Percentiles rank a stretch among this genome's conserved stretches.
phyloP scores from a whole-genome alignment of 768 basidiomycete genomes.

The Megacollybia marginata region DNA sequence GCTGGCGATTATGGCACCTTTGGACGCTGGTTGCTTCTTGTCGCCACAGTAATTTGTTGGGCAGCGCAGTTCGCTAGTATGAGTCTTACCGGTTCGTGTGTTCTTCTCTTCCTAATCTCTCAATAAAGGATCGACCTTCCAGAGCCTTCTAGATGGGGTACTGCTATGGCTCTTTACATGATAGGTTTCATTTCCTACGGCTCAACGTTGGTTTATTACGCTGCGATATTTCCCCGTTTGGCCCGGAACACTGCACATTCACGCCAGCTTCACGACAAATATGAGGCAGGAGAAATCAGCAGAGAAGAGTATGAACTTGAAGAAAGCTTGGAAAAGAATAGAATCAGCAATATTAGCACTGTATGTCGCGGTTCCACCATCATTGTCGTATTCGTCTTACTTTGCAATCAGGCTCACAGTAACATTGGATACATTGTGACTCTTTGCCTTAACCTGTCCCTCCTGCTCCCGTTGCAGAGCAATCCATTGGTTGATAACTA shows the following conservation, averaged over 20 bases:
- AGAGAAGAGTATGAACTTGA: conserved; percentile 63
- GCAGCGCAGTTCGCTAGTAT: conserved; percentile 73
- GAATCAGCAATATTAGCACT: conserved; percentile 79
- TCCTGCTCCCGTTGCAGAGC: conserved; percentile 54
- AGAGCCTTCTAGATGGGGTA: conserved; percentile 67
- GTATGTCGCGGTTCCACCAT: conserved; percentile 27
- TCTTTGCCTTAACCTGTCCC: conserved; percentile 57
- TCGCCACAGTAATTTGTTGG: conserved; percentile 72
- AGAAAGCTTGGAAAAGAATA: conserved; percentile 77
- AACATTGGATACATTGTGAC: conserved; percentile 69
- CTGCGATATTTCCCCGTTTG: conserved; percentile 71
- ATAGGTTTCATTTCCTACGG: conserved; percentile 74
- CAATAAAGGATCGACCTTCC: conserved; percentile 1
- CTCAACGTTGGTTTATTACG: conserved; percentile 76
- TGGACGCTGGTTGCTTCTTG: conserved; percentile 72
- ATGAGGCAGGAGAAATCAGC: conserved; percentile 51
- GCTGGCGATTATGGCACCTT: conserved; percentile 71
- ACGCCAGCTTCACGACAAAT: conserved; percentile 44
- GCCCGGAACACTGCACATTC: conserved; percentile 71
- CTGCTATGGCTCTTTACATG: conserved; percentile 75
- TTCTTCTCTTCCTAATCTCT: not conserved
- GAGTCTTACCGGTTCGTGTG: conserved; percentile 53
- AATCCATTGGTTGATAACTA: conserved; percentile 71
- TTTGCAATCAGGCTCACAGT: conserved; percentile 49
- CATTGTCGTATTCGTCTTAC: not conserved